A percentile compares a stretch with the other conserved stretches of the same genome.
phyloP scores from a whole-genome alignment of 192 early-diverging fungal species.

The Geosiphon pyriformis region DNA sequence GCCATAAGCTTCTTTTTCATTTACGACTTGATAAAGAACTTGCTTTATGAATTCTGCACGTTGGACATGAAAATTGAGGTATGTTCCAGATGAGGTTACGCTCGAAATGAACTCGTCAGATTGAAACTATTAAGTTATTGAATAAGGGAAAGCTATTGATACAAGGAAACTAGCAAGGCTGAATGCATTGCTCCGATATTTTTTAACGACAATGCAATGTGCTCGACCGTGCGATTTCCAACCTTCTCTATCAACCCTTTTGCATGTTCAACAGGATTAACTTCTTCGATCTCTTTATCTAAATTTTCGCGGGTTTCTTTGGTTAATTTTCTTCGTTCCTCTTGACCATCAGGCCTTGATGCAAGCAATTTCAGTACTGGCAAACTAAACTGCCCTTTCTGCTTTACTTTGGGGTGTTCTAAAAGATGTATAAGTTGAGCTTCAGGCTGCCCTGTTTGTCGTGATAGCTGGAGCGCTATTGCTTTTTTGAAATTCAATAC shows the following conservation, averaged over 20 bases:
- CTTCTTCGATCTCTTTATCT: background rate
- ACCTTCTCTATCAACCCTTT: slow-evolving; percentile 1
- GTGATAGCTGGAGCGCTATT: background rate
- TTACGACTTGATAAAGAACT: background rate
- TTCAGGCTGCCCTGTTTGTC: background rate
- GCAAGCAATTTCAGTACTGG: background rate
- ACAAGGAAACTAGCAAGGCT: background rate
- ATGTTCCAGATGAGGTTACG: background rate
- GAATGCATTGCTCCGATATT: too few relatives aligned
- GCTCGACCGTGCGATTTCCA: background rate
- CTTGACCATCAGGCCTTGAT: background rate
- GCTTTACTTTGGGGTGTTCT: background rate
- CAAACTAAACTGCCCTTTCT: background rate
- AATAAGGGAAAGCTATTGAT: background rate
- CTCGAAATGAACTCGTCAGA: background rate
- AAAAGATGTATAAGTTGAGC: background rate
- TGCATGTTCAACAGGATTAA: background rate
- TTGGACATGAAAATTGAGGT: background rate
- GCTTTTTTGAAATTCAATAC: slow-evolving; percentile 6
- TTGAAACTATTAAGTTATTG: slow-evolving; percentile 1
- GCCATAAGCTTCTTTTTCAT: background rate
- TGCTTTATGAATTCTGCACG: background rate
- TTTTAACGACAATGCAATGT: background rate
- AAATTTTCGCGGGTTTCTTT: background rate
- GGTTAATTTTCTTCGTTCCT: background rate